Conservation (phyloP, 306 rosid genomes). For the Ormosia emarginata region DNA sequence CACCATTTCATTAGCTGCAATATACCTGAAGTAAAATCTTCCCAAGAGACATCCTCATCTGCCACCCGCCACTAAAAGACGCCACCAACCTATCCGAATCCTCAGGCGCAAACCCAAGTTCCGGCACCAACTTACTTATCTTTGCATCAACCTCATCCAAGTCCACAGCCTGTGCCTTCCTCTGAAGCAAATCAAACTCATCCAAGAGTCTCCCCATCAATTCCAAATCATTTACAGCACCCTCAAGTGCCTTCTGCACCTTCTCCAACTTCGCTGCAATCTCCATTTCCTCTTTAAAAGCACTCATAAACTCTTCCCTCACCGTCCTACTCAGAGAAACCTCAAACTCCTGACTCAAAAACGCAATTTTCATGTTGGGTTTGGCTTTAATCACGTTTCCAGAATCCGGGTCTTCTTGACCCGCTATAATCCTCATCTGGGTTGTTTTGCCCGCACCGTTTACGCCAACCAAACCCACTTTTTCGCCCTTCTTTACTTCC, state of each 20-base stretch:
- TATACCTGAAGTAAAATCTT: conserved; percentile 91
- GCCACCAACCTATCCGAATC: conserved; percentile 92
- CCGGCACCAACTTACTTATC: conserved; percentile 83
- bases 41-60: conserved; percentile 99
- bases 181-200: conserved; percentile 90
- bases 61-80: conserved; percentile 97
- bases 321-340: conserved; percentile 79
- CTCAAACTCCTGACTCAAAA: conserved; percentile 92
- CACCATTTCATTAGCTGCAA: neutral
- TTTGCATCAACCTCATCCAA: conserved; percentile 76
- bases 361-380: conserved; percentile 76
- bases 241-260: conserved; percentile 90
- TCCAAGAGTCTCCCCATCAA: conserved; percentile 96
- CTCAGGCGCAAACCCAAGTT: conserved; percentile 78
- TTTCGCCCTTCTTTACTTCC: conserved; percentile 93
- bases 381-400: conserved; percentile 79
- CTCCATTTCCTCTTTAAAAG: conserved; percentile 94
- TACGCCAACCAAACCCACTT: conserved; percentile 91
- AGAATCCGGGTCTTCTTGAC: conserved; percentile 79
- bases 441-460: conserved; percentile 97
- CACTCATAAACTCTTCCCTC: conserved; percentile 85
- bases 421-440: conserved; percentile 88
- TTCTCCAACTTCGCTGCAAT: conserved; percentile 67
- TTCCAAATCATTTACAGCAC: conserved; percentile 70
- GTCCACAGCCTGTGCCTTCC: conserved; percentile 63